Percentiles rank a stretch among this genome's conserved stretches.
Evolutionary conservation across 2,329 filamentous ascomycete species (phyloP).

Genomic region (Metarhizium brunneum): DNA sequence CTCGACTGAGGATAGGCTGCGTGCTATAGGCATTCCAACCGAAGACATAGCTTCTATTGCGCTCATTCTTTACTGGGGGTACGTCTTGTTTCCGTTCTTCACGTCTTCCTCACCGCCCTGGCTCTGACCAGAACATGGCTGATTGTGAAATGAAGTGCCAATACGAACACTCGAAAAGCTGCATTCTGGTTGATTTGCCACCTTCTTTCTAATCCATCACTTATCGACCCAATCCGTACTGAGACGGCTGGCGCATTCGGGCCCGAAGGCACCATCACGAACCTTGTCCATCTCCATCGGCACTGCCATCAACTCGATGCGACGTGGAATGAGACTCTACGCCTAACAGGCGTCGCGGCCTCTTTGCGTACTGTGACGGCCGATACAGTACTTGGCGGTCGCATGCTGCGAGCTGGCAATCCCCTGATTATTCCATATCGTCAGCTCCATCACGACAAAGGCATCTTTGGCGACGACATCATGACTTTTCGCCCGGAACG

Average conservation of each 20-base stretch:
- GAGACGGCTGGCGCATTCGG: conserved; percentile 16
- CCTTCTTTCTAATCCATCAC: conserved; percentile 11
- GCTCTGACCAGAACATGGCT: no score
- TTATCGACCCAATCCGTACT: conserved; percentile 9
- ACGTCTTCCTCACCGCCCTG: no score
- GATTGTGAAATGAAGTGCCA: conserved; percentile 11
- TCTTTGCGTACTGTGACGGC: conserved; percentile 15
- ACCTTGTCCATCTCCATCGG: conserved; percentile 16
- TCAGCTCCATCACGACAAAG: conserved; percentile 14
- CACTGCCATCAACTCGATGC: conserved; percentile 11
- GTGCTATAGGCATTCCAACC: no score
- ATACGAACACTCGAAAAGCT: conserved; percentile 18
- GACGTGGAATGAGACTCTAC: conserved; percentile 18
- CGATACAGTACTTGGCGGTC: conserved; percentile 17
- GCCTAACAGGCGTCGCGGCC: conserved; percentile 11
- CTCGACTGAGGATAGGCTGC: neutral
- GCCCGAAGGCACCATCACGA: conserved; percentile 18
- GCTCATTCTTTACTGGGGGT: no score
- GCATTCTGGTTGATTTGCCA: conserved; percentile 18
- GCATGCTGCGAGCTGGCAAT: conserved; percentile 14
- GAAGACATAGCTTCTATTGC: no score
- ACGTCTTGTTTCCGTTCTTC: no score
- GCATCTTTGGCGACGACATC: conserved; percentile 9
- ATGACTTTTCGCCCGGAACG: conserved; percentile 7
- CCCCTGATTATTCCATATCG: conserved; percentile 18